A percentile compares a stretch with the other conserved stretches of the same genome.
Evolutionary conservation across 2,329 filamentous ascomycete species (phyloP).

Genomic region (Periconia macrospinosa): DNA sequence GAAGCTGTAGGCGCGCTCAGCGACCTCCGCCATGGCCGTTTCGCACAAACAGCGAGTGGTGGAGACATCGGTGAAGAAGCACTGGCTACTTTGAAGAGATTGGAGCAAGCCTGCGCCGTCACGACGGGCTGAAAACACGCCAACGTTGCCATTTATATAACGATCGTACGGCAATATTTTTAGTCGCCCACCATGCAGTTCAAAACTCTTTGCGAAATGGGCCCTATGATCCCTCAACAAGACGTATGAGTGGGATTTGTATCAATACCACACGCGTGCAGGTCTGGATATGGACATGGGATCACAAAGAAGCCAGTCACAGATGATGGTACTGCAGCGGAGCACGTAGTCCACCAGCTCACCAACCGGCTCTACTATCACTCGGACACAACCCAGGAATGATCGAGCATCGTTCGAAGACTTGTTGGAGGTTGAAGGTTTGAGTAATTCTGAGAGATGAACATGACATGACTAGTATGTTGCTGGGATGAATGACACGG

Average conservation of each 20-base stretch:
- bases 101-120: conserved; percentile 62
- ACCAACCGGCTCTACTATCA: too few relatives aligned
- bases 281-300: neutral
- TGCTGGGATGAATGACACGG: neutral
- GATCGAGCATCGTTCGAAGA: too few relatives aligned
- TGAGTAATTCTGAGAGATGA: too few relatives aligned
- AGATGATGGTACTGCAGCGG: neutral
- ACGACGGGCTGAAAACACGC: conserved; percentile 20
- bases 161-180: neutral
- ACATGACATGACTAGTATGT: neutral
- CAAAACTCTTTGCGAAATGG: neutral
- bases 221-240: neutral
- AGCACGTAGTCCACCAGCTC: too few relatives aligned
- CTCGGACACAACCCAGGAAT: too few relatives aligned
- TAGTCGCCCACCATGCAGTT: neutral
- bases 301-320: neutral
- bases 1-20: conserved; percentile 73
- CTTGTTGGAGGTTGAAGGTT: too few relatives aligned
- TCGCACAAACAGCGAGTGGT: conserved; percentile 54
- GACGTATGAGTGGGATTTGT: neutral
- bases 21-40: conserved; percentile 78
- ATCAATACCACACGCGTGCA: neutral
- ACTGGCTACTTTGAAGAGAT: conserved; percentile 64
- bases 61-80: conserved; percentile 68
- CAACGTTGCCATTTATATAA: neutral